Base-by-base conservation (phyloP, 106 monocot species). In the Dendrobium officinale region DNA sequence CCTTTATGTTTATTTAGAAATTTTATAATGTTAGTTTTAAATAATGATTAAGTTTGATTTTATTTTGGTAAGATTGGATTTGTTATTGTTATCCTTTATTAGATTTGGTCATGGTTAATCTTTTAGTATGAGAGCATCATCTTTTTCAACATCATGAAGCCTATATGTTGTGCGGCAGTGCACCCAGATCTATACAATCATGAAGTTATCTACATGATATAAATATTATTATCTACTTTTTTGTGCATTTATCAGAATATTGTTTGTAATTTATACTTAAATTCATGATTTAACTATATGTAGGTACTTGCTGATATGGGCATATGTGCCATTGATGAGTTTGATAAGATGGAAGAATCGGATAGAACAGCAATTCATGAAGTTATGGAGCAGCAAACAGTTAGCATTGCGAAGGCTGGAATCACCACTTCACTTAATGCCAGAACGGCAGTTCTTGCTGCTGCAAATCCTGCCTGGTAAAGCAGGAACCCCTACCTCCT, bases 321-420 rank as follows among this genome's bases (percentile, higher is more conserved):
- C 55, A 99, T 99, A 81, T 99, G 99, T 84, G 95, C 95, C 75
- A 99, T 99, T 76, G 99, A 99, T 84, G 99, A 99, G 83, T 99
- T 99, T 86, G 99, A 99, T 79, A 99, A 99, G 80, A 99, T 99
- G 99, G 99, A 99, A 78, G 92, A 99, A 81, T 93, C 95, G 56
- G 95, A 95, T 79, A 84, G 95, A 83, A 99, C 99, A 17, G 89
- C 95, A 80, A 95, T 99, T 43, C 99, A 95, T 83, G 95, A 99
- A 90, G 99, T 95, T 61, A 99, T 99, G 99, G 99, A 99, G 85
- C 99, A 99, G 82, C 99, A 99, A 72, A 99, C 99, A 67, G 95
- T 99, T 15, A 95, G 95, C 84, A 99, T 99, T 77, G 99, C 99
- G 19, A 99, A 99, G 85, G 99, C 99, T 82, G 99, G 99, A 44